Base-by-base conservation (phyloP, 2,329 filamentous ascomycete species). In the Macrophomina tecta region DNA sequence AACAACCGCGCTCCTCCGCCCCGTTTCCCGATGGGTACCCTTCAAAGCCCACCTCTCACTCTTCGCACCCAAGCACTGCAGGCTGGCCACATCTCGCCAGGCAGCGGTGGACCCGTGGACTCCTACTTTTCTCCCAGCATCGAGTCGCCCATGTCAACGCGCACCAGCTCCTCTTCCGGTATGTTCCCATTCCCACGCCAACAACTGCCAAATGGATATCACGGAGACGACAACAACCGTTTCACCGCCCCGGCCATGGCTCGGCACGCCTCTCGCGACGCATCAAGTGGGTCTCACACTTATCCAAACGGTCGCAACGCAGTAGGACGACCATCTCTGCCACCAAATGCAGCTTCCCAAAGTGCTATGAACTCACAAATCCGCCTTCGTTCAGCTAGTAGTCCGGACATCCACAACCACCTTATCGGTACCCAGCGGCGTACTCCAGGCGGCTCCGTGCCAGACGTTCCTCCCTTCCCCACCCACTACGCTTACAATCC, bases 111-210 rank as follows among this genome's bases (percentile, higher is more conserved):
- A 91, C 67, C 97, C 93, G 66, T 66, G 58, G 92, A 93, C 67
- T 97, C 94, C 3, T 98, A 97, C 80, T 99, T 99, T 79, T 98
- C 94, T 0, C 95, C 95, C 0, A 86, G 90, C 2, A 86, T 85
- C 40, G 94, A 97, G 65, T 93, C 91, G 0, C 91, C 92, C 9
- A 88, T 89, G 51, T 92, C 90, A 14, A 90, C 90, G 30, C 86
- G 92, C 60, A 90, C 91, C 7, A 94, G 91, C 76, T 86, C 80
- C 68, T 82, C 91, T 5, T 93, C 91, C 48, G 88, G 89, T 53
- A 89, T 93, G 75, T 96, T 93, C 73, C 88, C 89, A 1, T 96
- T 97, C 74, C 90, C 93, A 62, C 90, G 93, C 69, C 87, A 92
- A 70, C 85, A 84, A 11, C 90, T 89, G 1, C 89, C 92, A 1